Evolutionary conservation across 164 flowering plant species (phyloP).

Genomic region (Umbellularia californica): DNA sequence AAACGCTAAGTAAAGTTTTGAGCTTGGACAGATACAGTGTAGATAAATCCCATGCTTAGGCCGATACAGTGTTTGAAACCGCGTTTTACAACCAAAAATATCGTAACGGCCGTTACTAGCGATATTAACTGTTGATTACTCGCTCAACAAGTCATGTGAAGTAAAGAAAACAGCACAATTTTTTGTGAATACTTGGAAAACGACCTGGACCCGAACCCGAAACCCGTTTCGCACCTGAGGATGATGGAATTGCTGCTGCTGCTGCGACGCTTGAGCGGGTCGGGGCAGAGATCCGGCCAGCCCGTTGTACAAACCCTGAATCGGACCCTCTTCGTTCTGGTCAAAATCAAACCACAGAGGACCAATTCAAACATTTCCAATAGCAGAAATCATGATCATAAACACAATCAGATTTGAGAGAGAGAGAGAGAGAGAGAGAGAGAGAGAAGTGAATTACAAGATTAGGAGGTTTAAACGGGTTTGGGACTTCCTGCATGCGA

Average conservation of each 20-base stretch:
- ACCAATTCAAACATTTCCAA: not conserved
- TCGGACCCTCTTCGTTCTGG: not conserved
- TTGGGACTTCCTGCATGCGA: not conserved
- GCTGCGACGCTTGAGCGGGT: conserved; percentile 32
- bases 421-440: not conserved
- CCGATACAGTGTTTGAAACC: too few relatives aligned
- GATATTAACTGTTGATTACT: too few relatives aligned
- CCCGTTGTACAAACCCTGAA: conserved; percentile 27
- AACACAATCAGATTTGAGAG: too few relatives aligned
- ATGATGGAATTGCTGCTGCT: conserved; percentile 39
- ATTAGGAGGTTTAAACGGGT: not conserved
- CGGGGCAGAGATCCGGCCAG: conserved; percentile 52
- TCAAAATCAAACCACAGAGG: not conserved
- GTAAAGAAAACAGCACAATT: not conserved
- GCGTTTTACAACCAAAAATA: too few relatives aligned
- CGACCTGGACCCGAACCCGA: not conserved
- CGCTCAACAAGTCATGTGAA: too few relatives aligned
- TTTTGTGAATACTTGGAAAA: not conserved
- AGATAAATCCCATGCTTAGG: too few relatives aligned
- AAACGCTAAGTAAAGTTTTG: too few relatives aligned
- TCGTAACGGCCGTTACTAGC: too few relatives aligned
- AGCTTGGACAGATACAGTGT: too few relatives aligned
- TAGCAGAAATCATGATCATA: not conserved
- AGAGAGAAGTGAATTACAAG: not conserved
- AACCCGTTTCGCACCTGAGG: conserved; percentile 27